Evolutionary conservation across 495 filamentous ascomycete genomes (phyloP), one percentile per base, ranked within the genome.

Genomic region (Venustampulla echinocandica): DNA sequence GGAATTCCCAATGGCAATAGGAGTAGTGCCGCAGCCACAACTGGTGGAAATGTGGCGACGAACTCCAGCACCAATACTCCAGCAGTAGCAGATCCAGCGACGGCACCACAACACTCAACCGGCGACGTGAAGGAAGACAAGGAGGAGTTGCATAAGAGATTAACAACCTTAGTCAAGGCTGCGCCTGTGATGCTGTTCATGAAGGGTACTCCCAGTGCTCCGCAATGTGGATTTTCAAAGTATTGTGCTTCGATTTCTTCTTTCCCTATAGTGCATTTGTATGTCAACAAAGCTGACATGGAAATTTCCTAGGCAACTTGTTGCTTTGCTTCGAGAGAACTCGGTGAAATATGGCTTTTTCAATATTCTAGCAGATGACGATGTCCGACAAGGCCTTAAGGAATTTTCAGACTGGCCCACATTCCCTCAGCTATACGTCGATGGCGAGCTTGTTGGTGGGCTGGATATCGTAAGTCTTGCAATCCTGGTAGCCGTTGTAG

Each of bases 121-220:
- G 53, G 56, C 13, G 57, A 76, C 64, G 56, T 70, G 7, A 77
- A 76, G 52, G 72, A 82, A 60, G 66, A 70, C 28, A 84, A 87
- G 69, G 85, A 92, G 63, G 84, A 87, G 39, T 71, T 97, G 27
- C 76, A 83, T 52, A 77, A 79, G 49, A 73, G 92, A 28, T 74
- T 99, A 10, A 69, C 61, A 6, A 79, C 88, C 42, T 71, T 97
- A 27, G 89, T 96, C 40, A 92, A 85, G 65, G 92, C 93, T 3
- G 92, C 93, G 22, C 87, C 89, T 2, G 90, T 97, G 15, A 96
- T 97, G 92, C 74, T 98, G 45, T 98, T 98, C 69, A 87, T 88
- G 81, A 88, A 87, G 64, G 86, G 92, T 25, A 95, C 93, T 1
- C 92, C 92, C 0, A 85, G 80, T 53, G 74, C 79, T 46, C 92